Evolutionary conservation across 1,139 yeast genomes (phyloP), one percentile per base, ranked within the genome.

Genomic region (Scheffersomyces illinoinensis): DNA sequence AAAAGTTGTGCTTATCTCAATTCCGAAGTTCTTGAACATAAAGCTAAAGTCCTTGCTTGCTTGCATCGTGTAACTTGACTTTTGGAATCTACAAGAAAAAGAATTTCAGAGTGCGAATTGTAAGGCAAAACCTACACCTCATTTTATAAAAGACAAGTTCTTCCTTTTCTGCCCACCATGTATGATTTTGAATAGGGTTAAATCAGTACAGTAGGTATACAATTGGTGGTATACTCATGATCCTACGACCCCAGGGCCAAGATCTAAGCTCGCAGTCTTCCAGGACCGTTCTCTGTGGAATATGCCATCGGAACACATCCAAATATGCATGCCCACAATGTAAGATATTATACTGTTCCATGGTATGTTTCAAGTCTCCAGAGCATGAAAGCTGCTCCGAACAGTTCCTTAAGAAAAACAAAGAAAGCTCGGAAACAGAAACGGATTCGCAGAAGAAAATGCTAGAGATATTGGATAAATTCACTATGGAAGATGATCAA

Each of bases 321-420:
- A 39, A 49, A 19, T 61, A 61, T 49, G 52, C 58, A 23, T 61
- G 63, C 53, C 62, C 63, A 17, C 48, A 52, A 19, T 61, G 63
- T 50, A 17, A 52, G 14, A 46, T 51, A 21, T n/a, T 33, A 10
- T 61, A 61, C 48, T 61, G 63, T 46, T 58, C 61, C 12, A 19
- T 59, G 17, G 49, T 26, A 17, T 61, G 63, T 50, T 61, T 56
- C 53, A 59, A 59, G 26, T 57, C 61, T 17, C 26, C 54, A 17
- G 43, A 53, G 33, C 63, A 61, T 26, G 19, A 50, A 23, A 24
- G 33, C 14, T 61, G 63, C 48, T 54, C 58, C 14, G 61, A 59
- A 50, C 46, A 55, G 7, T 48, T 48, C 51, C 17, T 20, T 17
- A 48, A 48, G 26, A 20, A 21, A 21, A 48, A 7, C n/a, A 6